A percentile compares a stretch with the other conserved stretches of the same genome.
These are phyloP conservation scores for Akanthomyces muscarius DNA, from an alignment of 2,329 filamentous ascomycete genomes.

Conservation along the genomic window DNA sequence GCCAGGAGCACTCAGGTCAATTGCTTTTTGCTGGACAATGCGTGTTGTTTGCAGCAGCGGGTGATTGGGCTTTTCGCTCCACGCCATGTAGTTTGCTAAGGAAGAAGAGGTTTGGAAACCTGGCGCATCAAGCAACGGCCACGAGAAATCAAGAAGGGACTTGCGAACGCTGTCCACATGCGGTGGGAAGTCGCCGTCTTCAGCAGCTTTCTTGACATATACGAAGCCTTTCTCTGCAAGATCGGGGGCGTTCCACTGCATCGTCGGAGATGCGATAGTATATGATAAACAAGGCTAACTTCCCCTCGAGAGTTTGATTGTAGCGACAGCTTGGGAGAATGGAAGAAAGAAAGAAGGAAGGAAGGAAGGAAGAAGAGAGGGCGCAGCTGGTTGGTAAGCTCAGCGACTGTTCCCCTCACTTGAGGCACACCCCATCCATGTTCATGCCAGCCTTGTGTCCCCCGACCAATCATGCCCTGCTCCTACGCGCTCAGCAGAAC, in stretches of 20 bases:
- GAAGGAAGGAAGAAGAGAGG: not conserved
- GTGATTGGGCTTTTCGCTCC: no score
- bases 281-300: not conserved
- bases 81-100: no score
- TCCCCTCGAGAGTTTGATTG: no score
- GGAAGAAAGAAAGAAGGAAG: not conserved
- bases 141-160: not conserved
- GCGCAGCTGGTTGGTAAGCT: not conserved
- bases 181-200: slow-evolving; percentile 6
- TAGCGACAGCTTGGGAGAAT: not conserved
- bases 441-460: not conserved
- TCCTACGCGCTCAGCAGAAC: not conserved
- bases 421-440: not conserved
- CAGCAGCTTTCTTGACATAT: not conserved
- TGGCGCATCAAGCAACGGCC: no score
- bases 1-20: no score
- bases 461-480: not conserved
- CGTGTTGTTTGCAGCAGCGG: no score
- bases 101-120: no score
- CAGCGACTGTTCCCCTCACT: not conserved
- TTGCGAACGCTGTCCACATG: slow-evolving; percentile 18
- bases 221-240: not conserved
- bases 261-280: not conserved
- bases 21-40: no score
- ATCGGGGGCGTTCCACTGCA: not conserved